Conservation (phyloP, 164 flowering plant species). For the Umbilicus rupestris region DNA sequence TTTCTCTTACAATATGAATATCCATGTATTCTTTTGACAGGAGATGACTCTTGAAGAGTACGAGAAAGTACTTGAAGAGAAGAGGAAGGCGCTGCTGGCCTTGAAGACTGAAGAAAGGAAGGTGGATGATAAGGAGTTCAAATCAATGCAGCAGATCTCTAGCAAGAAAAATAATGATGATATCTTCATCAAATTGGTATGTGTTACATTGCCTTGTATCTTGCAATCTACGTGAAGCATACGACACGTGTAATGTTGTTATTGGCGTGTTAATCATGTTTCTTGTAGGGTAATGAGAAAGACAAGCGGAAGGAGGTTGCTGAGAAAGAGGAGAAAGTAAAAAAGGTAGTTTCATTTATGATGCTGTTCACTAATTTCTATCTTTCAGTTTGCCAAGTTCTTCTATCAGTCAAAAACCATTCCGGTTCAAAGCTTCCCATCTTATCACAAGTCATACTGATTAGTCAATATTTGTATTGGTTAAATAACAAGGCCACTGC, state of each 20-base stretch:
- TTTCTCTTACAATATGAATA: background rate
- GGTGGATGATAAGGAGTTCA: slow-evolving; percentile 63
- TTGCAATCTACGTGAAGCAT: background rate
- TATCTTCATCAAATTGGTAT: slow-evolving; percentile 67
- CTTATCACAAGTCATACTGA: background rate
- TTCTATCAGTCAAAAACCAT: background rate
- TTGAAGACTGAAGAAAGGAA: slow-evolving; percentile 70
- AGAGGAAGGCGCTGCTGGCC: slow-evolving; percentile 61
- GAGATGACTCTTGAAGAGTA: slow-evolving; percentile 96
- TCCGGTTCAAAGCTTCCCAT: too few species aligned
- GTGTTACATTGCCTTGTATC: background rate
- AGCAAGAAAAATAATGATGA: slow-evolving; percentile 69
- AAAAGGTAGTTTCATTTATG: slow-evolving; percentile 35
- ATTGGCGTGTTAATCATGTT: background rate
- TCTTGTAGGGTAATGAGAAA: slow-evolving; percentile 59
- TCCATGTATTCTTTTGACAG: slow-evolving; percentile 29
- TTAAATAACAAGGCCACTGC: background rate
- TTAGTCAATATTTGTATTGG: slow-evolving; percentile 10
- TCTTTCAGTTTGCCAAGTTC: background rate
- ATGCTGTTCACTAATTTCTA: background rate
- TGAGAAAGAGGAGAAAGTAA: slow-evolving; percentile 68
- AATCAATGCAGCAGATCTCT: slow-evolving; percentile 68
- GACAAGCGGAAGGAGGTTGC: slow-evolving; percentile 50
- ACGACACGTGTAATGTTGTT: background rate
- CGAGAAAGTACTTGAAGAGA: slow-evolving; percentile 74